Percentiles rank a stretch among this genome's conserved stretches.
phyloP scores from a whole-genome alignment of 805 yeast species.

The Ogataea methanolica region DNA sequence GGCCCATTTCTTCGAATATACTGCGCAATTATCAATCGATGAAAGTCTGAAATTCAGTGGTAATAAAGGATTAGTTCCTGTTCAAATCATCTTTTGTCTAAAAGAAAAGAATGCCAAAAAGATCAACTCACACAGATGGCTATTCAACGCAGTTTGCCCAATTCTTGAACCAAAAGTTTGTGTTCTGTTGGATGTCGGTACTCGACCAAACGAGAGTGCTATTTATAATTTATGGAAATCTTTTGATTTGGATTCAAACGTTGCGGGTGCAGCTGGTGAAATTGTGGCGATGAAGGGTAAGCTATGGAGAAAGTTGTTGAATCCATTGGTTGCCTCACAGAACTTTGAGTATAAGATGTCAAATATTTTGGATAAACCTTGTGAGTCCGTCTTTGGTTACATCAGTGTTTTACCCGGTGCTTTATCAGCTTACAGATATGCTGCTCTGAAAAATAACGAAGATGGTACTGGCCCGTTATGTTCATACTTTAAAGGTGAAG shows the following conservation, averaged over 20 bases:
- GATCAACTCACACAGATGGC: slow-evolving; percentile 97
- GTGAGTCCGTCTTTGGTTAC: slow-evolving; percentile 90
- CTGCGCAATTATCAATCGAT: slow-evolving; percentile 91
- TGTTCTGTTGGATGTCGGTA: slow-evolving; percentile 92
- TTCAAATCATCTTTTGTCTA: slow-evolving; percentile 86
- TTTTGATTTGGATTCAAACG: slow-evolving; percentile 91
- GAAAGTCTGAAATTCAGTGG: slow-evolving; percentile 87
- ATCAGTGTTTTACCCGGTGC: slow-evolving; percentile 96
- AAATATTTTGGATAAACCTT: slow-evolving; percentile 91
- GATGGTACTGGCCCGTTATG: slow-evolving; percentile 91
- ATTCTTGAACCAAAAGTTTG: slow-evolving; percentile 87
- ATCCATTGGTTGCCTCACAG: slow-evolving; percentile 94
- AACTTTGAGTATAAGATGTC: slow-evolving; percentile 96
- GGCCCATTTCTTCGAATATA: slow-evolving; percentile 93
- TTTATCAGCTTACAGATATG: slow-evolving; percentile 85
- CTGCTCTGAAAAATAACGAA: slow-evolving; percentile 77
- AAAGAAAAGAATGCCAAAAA: slow-evolving; percentile 91
- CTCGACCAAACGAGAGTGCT: slow-evolving; percentile 85
- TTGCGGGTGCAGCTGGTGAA: slow-evolving; percentile 99
- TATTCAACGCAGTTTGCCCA: slow-evolving; percentile 93
- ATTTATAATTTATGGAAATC: slow-evolving; percentile 96
- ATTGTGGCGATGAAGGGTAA: slow-evolving; percentile 93
- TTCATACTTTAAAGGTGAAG: slow-evolving; percentile 88
- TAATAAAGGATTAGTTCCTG: slow-evolving; percentile 87
- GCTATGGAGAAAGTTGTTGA: slow-evolving; percentile 72